Percentiles rank a stretch among this genome's conserved stretches.
phyloP scores from a whole-genome alignment of 345 rosid genomes.

The Euphorbia tirucalli region DNA sequence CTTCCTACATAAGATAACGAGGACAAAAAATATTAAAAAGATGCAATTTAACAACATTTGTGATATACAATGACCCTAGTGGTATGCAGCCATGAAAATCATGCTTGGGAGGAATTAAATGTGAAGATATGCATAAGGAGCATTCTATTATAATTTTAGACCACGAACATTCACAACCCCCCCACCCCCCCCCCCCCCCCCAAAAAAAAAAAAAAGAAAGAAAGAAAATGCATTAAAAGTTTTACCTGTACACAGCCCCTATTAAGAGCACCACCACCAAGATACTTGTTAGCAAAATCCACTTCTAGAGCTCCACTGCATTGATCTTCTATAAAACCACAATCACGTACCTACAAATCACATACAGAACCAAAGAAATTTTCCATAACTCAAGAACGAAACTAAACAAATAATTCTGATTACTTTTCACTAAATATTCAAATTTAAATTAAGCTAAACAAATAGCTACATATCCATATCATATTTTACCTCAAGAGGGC shows the following conservation, averaged over 20 bases:
- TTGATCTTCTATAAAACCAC: slow-evolving; percentile 82
- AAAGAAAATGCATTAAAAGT: background rate
- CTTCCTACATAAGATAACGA: slow-evolving; percentile 57
- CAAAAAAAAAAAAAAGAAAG: no score
- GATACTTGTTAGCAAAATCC: slow-evolving; percentile 87
- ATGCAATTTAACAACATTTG: background rate
- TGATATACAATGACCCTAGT: background rate
- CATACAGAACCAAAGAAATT: background rate
- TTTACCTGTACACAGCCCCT: slow-evolving; percentile 89
- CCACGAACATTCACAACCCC: background rate
- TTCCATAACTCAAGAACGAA: slow-evolving; percentile 1
- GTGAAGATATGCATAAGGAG: background rate
- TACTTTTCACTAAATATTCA: background rate
- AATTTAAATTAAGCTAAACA: background rate
- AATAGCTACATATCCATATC: background rate
- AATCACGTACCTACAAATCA: slow-evolving; percentile 44
- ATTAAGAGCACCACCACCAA: slow-evolving; percentile 86
- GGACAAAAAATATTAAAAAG: background rate
- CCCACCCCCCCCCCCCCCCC: no score
- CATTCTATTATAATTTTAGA: background rate
- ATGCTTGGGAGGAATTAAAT: slow-evolving; percentile 1
- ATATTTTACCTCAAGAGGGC: slow-evolving; percentile 64
- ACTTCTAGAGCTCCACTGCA: slow-evolving; percentile 59
- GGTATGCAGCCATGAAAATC: slow-evolving; percentile 1
- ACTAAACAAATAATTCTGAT: slow-evolving; percentile 6